Percentiles rank a stretch among this genome's conserved stretches.
phyloP scores from a whole-genome alignment of 257 asterid genomes.

The Anisodus acutangulus region DNA sequence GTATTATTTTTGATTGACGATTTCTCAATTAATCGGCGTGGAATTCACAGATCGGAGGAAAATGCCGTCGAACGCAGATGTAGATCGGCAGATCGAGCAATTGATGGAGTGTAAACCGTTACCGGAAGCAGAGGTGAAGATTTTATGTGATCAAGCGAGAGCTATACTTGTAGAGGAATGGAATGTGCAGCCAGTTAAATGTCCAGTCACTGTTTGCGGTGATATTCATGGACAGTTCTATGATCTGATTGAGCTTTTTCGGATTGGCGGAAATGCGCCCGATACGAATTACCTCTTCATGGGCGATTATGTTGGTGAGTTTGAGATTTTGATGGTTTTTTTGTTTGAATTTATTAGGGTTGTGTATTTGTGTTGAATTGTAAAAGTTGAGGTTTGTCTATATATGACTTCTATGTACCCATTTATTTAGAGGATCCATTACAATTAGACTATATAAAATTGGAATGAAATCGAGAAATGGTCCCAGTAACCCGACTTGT shows the following conservation, averaged over 20 bases:
- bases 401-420: conserved; percentile 20
- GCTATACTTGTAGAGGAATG: conserved; percentile 89
- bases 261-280: conserved; percentile 87
- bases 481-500: too few species aligned
- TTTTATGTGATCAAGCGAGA: conserved; percentile 86
- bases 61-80: conserved; percentile 66
- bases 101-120: conserved; percentile 94
- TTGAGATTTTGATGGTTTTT: background rate
- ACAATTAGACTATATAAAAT: background rate
- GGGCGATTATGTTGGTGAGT: conserved; percentile 97
- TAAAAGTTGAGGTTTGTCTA: background rate
- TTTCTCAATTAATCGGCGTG: background rate
- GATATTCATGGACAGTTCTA: conserved; percentile 92
- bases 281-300: conserved; percentile 92
- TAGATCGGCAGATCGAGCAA: conserved; percentile 86
- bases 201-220: conserved; percentile 92
- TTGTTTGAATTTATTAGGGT: background rate
- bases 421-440: background rate
- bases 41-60: conserved; percentile 39
- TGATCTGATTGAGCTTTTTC: conserved; percentile 86
- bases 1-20: background rate
- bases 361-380: conserved; percentile 10
- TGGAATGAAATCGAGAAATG: too few species aligned
- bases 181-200: conserved; percentile 95
- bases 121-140: conserved; percentile 78